Base-by-base conservation (phyloP, 768 basidiomycete species). In the Mycena chlorophos region DNA sequence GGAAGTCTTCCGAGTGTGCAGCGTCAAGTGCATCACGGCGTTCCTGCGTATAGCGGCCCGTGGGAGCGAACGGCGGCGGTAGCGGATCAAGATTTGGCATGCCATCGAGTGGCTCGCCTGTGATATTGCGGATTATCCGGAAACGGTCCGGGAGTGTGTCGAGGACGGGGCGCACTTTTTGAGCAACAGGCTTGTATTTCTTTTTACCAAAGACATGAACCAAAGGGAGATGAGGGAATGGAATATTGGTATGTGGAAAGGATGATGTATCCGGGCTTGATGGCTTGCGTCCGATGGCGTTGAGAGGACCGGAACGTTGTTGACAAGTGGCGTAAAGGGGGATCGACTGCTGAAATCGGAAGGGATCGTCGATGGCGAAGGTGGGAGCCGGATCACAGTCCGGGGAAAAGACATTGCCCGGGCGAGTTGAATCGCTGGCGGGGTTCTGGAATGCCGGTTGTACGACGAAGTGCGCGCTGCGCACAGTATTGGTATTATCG, bases 111-210 rank as follows among this genome's bases (percentile, higher is more conserved):
- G 58, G 58, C 19, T 63, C 53, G 34, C 52, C 62, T 4, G 51
- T 19, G 51, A 31, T 40, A 19, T 40, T 40, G 6, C 62, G 55
- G 6, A 51, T 27, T 3, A 65, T 60, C 0, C 55, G 50, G 34
- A 58, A 63, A 14, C 60, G 13, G 17, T 60, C 49, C 1, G 66
- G 66, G 16, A 64, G 46, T 10, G 25, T 31, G 3, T 48, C 55
- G 5, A 51, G 40, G 0, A 63, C 37, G 0, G 66, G 66, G 10
- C 47, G 37, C 14, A 61, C 42, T 22, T 60, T 46, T 22, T 52
- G 31, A 3, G 59, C 62, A 2, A 67, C 66, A 1, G 51, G 56
- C 30, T 66, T 66, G 54, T 66, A 66, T 40, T 60, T 65, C 28
- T 52, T 51, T 30, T 51, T 57, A 19, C 12, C 39, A 19, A 40